Conservation (phyloP, 805 yeast species). For the Cyberlindnera mycetangii region DNA sequence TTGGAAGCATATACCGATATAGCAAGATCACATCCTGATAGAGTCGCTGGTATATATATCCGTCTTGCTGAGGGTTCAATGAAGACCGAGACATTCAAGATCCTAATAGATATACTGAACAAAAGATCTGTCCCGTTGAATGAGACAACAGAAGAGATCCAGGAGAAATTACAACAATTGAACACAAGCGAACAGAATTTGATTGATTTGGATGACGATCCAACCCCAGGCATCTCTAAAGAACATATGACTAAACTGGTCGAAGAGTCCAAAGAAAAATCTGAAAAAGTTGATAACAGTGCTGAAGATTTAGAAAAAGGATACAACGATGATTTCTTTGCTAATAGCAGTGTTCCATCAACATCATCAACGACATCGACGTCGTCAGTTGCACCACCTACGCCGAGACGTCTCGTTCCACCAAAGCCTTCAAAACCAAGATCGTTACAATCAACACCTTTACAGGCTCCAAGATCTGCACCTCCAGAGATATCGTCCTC, state of each 20-base stretch:
- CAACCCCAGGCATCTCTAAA: conserved; percentile 18
- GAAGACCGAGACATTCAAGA: conserved; percentile 41
- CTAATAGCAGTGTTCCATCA: no score
- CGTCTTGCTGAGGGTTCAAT: conserved; percentile 71
- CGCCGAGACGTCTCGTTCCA: conserved; percentile 25
- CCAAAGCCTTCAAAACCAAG: conserved; percentile 26
- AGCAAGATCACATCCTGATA: conserved; percentile 58
- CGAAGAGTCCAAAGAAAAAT: conserved; percentile 14
- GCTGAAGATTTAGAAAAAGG: conserved; percentile 37
- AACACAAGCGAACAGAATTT: conserved; percentile 29
- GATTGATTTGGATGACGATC: conserved; percentile 25
- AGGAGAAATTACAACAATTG: conserved; percentile 23
- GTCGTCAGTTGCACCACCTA: no score
- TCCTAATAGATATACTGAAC: conserved; percentile 20
- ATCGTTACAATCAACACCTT: conserved; percentile 11
- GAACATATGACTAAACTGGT: conserved; percentile 23
- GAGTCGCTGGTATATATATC: conserved; percentile 72
- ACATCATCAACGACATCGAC: no score
- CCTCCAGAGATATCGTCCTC: background rate
- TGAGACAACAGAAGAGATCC: conserved; percentile 19
- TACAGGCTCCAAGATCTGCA: conserved; percentile 19
- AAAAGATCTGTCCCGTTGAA: conserved; percentile 28
- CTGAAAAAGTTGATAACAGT: conserved; percentile 20
- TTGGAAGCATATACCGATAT: conserved; percentile 83
- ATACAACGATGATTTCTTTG: conserved; percentile 17